Percentiles rank a stretch among this genome's conserved stretches.
phyloP scores from a whole-genome alignment of 331 rosid genomes.

The Erythrophleum ivorense region DNA sequence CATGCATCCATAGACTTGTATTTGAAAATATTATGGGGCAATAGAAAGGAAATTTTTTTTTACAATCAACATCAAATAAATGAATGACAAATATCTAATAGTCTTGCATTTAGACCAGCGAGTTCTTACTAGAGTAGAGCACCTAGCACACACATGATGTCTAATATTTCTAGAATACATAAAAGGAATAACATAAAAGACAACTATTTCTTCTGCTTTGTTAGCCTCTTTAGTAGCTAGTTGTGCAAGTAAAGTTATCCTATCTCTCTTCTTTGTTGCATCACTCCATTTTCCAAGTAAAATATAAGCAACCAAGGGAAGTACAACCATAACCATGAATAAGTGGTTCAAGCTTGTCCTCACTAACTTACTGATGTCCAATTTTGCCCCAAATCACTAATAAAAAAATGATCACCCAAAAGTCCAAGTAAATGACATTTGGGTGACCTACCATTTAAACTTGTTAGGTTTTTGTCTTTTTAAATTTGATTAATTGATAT shows the following conservation, averaged over 20 bases:
- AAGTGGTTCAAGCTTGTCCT: constrained; percentile 95
- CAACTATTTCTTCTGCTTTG: constrained; percentile 69
- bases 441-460: constrained; percentile 38
- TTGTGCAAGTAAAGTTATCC: constrained; percentile 75
- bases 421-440: constrained; percentile 46
- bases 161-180: constrained; percentile 53
- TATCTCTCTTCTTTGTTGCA: constrained; percentile 61
- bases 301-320: constrained; percentile 80
- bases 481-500: constrained; percentile 15
- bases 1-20: constrained; percentile 28
- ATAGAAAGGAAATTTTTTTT: constrained; percentile 5
- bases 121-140: constrained; percentile 71
- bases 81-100: constrained; percentile 75
- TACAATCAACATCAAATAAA: constrained; percentile 24
- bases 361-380: constrained; percentile 92
- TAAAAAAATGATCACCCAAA: constrained; percentile 48
- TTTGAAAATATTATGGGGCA: not conserved
- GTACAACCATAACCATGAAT: constrained; percentile 78
- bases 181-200: constrained; percentile 60
- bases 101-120: constrained; percentile 86
- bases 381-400: constrained; percentile 52
- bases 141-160: constrained; percentile 67
- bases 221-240: constrained; percentile 78
- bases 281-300: constrained; percentile 94
- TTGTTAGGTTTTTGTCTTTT: constrained; percentile 39